phyloP scores from a whole-genome alignment of 768 basidiomycete species.

The Pleurotus cornucopiae region DNA sequence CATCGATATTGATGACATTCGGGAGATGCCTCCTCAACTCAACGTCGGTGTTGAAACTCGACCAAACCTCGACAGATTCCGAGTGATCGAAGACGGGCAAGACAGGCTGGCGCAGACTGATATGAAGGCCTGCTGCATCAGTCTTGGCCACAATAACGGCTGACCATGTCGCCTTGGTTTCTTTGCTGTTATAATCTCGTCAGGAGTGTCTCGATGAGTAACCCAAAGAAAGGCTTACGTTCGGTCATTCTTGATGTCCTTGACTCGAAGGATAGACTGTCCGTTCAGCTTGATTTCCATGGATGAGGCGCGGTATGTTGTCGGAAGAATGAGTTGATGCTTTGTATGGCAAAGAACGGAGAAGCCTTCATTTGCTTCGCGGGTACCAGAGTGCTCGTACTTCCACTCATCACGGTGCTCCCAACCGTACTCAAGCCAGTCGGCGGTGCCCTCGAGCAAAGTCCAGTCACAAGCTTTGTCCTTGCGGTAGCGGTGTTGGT shows the following conservation, averaged over 20 bases:
- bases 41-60: constrained; percentile 6
- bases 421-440: constrained; percentile 10
- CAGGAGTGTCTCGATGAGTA: not conserved
- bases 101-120: constrained; percentile 1
- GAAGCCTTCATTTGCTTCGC: not conserved
- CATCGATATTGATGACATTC: constrained; percentile 8
- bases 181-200: constrained; percentile 5
- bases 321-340: constrained; percentile 11
- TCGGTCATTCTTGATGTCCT: constrained; percentile 6
- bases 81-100: constrained; percentile 9
- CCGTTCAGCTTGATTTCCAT: constrained; percentile 11
- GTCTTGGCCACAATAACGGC: constrained; percentile 1
- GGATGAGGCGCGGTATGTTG: not conserved
- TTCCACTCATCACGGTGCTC: constrained; percentile 13
- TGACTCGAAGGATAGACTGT: constrained; percentile 8
- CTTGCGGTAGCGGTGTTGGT: constrained; percentile 7
- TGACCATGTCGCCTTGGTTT: constrained; percentile 9
- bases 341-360: constrained; percentile 10
- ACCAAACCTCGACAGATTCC: constrained; percentile 7
- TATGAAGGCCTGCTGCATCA: constrained; percentile 5
- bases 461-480: constrained; percentile 9
- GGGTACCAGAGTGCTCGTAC: constrained; percentile 13
- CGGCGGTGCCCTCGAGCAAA: constrained; percentile 1
- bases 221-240: constrained; percentile 1
- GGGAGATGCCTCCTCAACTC: constrained; percentile 9